Base-by-base conservation (phyloP, 805 yeast species). In the Blastobotrys terrestris region DNA sequence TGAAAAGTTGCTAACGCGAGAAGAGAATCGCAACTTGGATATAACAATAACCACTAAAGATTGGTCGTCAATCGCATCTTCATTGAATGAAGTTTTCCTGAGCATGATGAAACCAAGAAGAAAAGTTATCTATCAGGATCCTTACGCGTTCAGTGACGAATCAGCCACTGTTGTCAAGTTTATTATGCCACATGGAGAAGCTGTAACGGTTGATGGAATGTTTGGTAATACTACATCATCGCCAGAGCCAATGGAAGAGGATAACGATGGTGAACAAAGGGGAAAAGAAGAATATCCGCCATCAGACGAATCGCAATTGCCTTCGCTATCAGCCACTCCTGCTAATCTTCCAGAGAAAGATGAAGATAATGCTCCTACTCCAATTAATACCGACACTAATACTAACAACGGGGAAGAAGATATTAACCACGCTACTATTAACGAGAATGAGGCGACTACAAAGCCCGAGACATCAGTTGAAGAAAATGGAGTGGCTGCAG, bases 1-100 rank as follows among this genome's bases (percentile, higher is more conserved):
- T 13, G 39, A 46, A 18, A 51, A 44, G 11, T 31, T 58, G n/a
- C 42, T 46, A 11, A 18, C 40, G 3, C 48, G 53, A 8, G 44
- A 42, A 48, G 52, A 20, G 40, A 43, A 15, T 11, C 44, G 48
- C 8, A 44, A 40, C 16, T 20, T 51, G 11, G 55, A 56, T 41
- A 43, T 59, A 11, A 52, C 59, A 13, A 51, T 59, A 16, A 31
- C 53, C 7, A 35, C 53, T 16, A 50, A 48, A 31, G 61, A 59
- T 31, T 59, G 63, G 63, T 31, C 48, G 19, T 51, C 60, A 4
- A 53, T 59, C 31, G 39, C 52, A 4, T 20, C 48, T 1, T 52
- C 56, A 2, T 31, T 59, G 15, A 55, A 52, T 19, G 63, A 59
- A 18, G 43, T 51, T n/a, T 31, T 56, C 26, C n/a, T 50, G 2